Evolutionary conservation across 106 monocot species (phyloP), one percentile per base, ranked within the genome.

Genomic region (Dactylorhiza incarnata): DNA sequence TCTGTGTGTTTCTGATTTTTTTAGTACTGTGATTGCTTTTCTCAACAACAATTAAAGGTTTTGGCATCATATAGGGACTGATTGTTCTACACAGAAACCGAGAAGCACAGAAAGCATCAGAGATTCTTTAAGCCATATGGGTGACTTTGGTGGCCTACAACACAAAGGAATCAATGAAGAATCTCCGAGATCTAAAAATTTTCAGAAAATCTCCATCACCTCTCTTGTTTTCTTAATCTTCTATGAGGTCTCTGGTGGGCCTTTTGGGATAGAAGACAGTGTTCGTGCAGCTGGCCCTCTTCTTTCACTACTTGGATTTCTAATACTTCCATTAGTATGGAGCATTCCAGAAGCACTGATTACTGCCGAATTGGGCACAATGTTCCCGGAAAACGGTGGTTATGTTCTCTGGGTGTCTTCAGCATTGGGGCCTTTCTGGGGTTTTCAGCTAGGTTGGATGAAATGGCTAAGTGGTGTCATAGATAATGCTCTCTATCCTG

Each of bases 391-490:
- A 45, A 88, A 91, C 53, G 85, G 91, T 15, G 91, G 91, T 15
- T 91, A 91, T 76, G 91, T 91, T 5, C 85, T 91, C 9, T 91
- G 91, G 91, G 91, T 91, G 17, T 83, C 85, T 61, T 81, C 87
- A 50, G 85, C 87, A 23, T 66, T 91, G 46, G 87, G 87, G 11
- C 85, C 85, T 2, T 91, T 86, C 26, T 91, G 87, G 91, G 91
- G 91, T 29, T 91, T 91, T 59, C 91, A 91, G 75, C 87, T 85
- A 62, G 91, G 91, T 55, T 91, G 91, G 91, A 83, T 91, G 85
- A 91, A 91, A 75, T 91, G 91, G 91, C 75, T 91, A 16, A 91
- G 91, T 65, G 91, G 91, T 54, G 87, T 91, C 16, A 91, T 91
- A 11, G 91, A 91, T 80, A 91, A 91, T 80, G 91, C 91, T 26